These are phyloP conservation scores for Colletotrichum lindemuthianum DNA, from an alignment of 2,329 filamentous ascomycete genomes.

Conservation along the genomic window DNA sequence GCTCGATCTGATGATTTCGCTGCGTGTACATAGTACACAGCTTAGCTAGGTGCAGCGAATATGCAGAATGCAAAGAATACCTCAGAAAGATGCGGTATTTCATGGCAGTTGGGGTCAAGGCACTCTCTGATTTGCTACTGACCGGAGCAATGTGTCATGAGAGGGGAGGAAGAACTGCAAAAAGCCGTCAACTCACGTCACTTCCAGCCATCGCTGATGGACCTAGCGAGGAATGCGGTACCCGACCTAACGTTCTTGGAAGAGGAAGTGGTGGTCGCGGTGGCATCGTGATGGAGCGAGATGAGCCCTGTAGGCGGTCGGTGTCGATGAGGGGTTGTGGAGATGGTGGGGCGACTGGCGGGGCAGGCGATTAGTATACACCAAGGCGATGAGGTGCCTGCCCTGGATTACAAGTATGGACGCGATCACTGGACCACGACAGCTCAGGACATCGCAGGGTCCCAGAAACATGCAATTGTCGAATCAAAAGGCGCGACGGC, in stretches of 20 bases:
- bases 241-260: no score
- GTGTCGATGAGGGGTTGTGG: slow-evolving; percentile 12
- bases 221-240: no score
- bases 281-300: background rate
- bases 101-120: background rate
- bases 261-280: no score
- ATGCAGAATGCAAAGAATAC: background rate
- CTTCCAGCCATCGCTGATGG: slow-evolving; percentile 2
- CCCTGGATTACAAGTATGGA: background rate
- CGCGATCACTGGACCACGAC: background rate
- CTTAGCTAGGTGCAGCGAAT: no score
- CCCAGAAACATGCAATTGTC: slow-evolving; percentile 30
- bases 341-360: slow-evolving; percentile 7
- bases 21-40: no score
- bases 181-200: slow-evolving; percentile 18
- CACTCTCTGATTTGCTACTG: slow-evolving; percentile 1
- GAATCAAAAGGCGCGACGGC: slow-evolving; percentile 21
- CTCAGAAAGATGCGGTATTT: background rate
- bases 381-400: no score
- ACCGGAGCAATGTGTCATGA: slow-evolving; percentile 6
- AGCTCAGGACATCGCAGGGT: slow-evolving; percentile 13
- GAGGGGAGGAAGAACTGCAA: background rate
- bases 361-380: slow-evolving; percentile 11
- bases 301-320: background rate
- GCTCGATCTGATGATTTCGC: background rate